Base-by-base conservation (phyloP, 2,329 filamentous ascomycete species). In the Arachnopeziza araneosa region DNA sequence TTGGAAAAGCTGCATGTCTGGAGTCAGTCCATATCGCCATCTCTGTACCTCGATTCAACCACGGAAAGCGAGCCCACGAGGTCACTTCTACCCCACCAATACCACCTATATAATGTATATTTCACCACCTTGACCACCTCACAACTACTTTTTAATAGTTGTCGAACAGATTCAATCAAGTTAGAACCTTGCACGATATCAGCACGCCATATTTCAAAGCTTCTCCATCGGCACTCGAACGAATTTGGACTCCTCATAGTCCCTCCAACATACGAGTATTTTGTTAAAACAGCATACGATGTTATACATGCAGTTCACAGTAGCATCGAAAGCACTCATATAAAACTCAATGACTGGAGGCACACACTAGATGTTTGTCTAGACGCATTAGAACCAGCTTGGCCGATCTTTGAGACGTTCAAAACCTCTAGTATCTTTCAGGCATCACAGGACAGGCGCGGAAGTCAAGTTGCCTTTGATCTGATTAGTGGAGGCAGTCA, bases 261-360 rank as follows among this genome's bases (percentile, higher is more conserved):
- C 55, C 74, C 64, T 63, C 76, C 71, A 58, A 81, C 72, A 0
- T 76, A 76, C 58, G 75, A 75, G 23, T 72, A 74, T 63, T 72
- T 75, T 24, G 66, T 77, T 26, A 73, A 69, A 49, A 71, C 71
- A 57, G 71, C 72, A 19, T 69, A 73, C 72, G 62, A 69, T 26
- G 65, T 68, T 36, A 61, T 69, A 17, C 66, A 66, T 56, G 65
- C 66, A 9, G 66, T 71, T 9, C 64, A 66, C 23, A 64, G 67
- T 48, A 69, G 67, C 54, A 68, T 72, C 54, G 68, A 70, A 12
- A 67, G 64, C 26, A 68, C 67, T 0, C 67, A 71, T 44, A 66
- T 71, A 22, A 56, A 63, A 24, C 64, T 69, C 12, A 63, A 70
- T 55, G 67, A 70, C 44, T 72, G 69, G 69, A 71, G 68, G 53